Base-by-base conservation (phyloP, 2,329 filamentous ascomycete species). In the Trichoderma sp. region DNA sequence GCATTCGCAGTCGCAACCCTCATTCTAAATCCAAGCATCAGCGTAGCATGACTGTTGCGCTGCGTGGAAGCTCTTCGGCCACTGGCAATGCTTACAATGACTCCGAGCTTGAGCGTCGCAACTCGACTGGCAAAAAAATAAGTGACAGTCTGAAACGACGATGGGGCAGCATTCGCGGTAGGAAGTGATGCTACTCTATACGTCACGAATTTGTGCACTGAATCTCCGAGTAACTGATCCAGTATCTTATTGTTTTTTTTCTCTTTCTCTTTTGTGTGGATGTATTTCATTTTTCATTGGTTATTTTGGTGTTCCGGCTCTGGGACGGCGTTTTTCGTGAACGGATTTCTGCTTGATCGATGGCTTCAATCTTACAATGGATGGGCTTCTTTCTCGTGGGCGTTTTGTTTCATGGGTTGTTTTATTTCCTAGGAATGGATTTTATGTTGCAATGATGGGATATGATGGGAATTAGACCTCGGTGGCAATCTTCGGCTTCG, bases 101-200 rank as follows among this genome's bases (percentile, higher is more conserved):
- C 17, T 17, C 28, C 23, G 58, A 78, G 4, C 68, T 84, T 9
- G 77, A 76, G 17, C 80, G 84, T 39, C 81, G 81, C 65, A 80
- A 81, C 75, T 84, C 82, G 0, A 83, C 83, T 0, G 82, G 85
- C 34, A 83, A 83, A 71, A 79, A 80, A 34, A 67, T 88, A 8
- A 80, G 84, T 13, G 85, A 88, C 32, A 87, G 86, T 2, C 75
- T 90, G 55, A 88, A 85, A 81, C 81, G 83, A 55, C 83, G 87
- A 17, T 83, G 89, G 67, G 87, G 86, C 30, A 88, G 85, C 75
- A 76, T 90, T 67, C 82, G 85, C 59, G 81, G 82, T 68, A 84
- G 82, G 74, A 76, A 57, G 28, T 67, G 32, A n/a, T 57, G n/a
- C 43, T 47, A 4, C 8, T 47, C n/a, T 47, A 3, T 47, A 20